These are phyloP conservation scores for Alopecurus myosuroides DNA, from an alignment of 176 grass and related monocot species.

Conservation along the genomic window DNA sequence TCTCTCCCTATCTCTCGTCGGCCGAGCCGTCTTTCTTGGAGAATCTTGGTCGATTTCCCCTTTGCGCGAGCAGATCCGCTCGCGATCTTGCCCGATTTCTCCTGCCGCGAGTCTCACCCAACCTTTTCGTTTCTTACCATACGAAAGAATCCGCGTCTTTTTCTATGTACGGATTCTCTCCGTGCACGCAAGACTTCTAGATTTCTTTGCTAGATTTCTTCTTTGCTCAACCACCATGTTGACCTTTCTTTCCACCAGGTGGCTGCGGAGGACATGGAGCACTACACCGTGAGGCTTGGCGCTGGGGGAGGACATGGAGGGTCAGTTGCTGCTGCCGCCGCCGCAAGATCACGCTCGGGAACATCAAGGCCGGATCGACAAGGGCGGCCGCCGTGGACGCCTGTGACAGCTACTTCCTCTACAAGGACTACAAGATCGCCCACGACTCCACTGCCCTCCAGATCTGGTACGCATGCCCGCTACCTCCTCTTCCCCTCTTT, in stretches of 20 bases:
- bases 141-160: not conserved
- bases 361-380: too few species aligned
- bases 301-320: not conserved
- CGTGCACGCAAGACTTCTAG: not conserved
- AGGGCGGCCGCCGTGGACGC: too few species aligned
- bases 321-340: not conserved
- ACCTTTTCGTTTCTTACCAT: too few species aligned
- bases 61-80: not conserved
- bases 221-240: not conserved
- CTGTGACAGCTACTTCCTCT: too few species aligned
- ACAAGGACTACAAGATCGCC: too few species aligned
- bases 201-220: not conserved
- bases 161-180: not conserved
- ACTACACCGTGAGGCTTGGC: constrained; percentile 30
- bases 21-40: too few species aligned
- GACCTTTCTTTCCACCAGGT: not conserved
- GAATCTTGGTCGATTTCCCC: too few species aligned
- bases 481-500: too few species aligned
- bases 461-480: too few species aligned
- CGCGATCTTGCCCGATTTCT: not conserved
- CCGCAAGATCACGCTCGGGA: too few species aligned
- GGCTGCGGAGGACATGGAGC: constrained; percentile 39
- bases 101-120: not conserved
- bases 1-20: too few species aligned
- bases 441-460: too few species aligned